phyloP scores from a whole-genome alignment of 1,284 basidiomycete genomes.

The Boletellus deceptivus region DNA sequence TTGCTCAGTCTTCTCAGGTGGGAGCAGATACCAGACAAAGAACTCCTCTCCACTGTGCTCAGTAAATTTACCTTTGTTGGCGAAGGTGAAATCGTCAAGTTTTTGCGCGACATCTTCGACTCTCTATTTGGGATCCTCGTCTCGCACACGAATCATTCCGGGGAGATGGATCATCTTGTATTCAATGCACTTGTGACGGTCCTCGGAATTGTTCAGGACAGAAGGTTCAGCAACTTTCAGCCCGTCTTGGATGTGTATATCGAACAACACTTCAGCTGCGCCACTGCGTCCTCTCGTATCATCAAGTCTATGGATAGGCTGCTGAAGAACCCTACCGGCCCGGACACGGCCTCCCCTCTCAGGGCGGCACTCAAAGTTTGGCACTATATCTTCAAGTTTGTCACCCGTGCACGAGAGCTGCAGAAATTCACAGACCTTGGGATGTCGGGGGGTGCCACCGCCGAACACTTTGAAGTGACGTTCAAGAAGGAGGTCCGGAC shows the following conservation, averaged over 20 bases:
- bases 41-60: slow-evolving; percentile 71
- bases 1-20: slow-evolving; percentile 83
- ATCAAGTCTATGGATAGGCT: slow-evolving; percentile 86
- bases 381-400: slow-evolving; percentile 95
- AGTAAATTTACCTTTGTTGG: slow-evolving; percentile 90
- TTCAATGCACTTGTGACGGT: slow-evolving; percentile 92
- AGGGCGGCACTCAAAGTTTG: slow-evolving; percentile 93
- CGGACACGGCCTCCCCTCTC: slow-evolving; percentile 75
- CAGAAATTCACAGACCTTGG: slow-evolving; percentile 80
- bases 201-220: slow-evolving; percentile 87
- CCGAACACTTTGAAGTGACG: slow-evolving; percentile 80
- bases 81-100: slow-evolving; percentile 93
- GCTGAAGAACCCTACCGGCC: slow-evolving; percentile 69
- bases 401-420: slow-evolving; percentile 83
- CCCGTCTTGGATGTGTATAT: slow-evolving; percentile 94
- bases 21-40: slow-evolving; percentile 69
- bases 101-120: slow-evolving; percentile 90
- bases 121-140: slow-evolving; percentile 89
- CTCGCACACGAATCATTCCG: slow-evolving; percentile 68
- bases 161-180: slow-evolving; percentile 83
- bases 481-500: slow-evolving; percentile 82
- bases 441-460: slow-evolving; percentile 75
- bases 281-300: slow-evolving; percentile 77
- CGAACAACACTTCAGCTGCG: slow-evolving; percentile 82
- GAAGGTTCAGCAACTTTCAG: slow-evolving; percentile 94